Conservation (phyloP, 129 eudicot species). For the Sambucus nigra region DNA sequence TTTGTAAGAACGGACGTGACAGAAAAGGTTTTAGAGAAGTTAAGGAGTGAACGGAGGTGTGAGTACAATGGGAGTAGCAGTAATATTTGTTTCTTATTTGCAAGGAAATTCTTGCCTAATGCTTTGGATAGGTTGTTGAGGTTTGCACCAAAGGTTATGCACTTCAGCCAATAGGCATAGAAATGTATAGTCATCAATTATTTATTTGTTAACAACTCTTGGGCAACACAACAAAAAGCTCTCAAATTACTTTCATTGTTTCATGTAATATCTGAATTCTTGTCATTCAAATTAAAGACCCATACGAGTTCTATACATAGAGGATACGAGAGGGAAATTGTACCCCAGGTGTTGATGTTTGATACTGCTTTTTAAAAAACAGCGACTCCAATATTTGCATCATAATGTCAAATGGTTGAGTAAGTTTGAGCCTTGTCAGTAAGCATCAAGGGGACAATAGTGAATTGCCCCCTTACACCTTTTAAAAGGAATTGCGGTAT, state of each 20-base stretch:
- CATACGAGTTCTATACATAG: no score
- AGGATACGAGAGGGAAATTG: no score
- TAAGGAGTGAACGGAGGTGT: constrained; percentile 48
- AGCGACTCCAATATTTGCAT: no score
- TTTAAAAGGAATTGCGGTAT: no score
- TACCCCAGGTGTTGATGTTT: no score
- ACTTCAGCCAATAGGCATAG: constrained; percentile 17
- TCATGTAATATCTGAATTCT: neutral
- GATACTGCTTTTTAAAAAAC: no score
- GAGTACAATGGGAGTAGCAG: constrained; percentile 47
- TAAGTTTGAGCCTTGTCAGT: no score
- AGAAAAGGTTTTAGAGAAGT: constrained; percentile 28
- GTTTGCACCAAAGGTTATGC: constrained; percentile 65
- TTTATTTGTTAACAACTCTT: neutral
- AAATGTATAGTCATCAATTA: neutral
- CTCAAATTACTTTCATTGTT: neutral
- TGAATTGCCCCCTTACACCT: no score
- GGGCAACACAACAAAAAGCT: neutral
- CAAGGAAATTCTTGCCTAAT: constrained; percentile 61
- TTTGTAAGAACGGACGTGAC: constrained; percentile 48
- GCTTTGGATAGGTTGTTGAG: constrained; percentile 62
- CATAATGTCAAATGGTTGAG: no score
- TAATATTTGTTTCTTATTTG: constrained; percentile 64
- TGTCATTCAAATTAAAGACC: no score
- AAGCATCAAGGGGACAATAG: no score